Evolutionary conservation across 352 stramenopile species (phyloP), one percentile per base, ranked within the genome.

Genomic region (Pythium volutum): DNA sequence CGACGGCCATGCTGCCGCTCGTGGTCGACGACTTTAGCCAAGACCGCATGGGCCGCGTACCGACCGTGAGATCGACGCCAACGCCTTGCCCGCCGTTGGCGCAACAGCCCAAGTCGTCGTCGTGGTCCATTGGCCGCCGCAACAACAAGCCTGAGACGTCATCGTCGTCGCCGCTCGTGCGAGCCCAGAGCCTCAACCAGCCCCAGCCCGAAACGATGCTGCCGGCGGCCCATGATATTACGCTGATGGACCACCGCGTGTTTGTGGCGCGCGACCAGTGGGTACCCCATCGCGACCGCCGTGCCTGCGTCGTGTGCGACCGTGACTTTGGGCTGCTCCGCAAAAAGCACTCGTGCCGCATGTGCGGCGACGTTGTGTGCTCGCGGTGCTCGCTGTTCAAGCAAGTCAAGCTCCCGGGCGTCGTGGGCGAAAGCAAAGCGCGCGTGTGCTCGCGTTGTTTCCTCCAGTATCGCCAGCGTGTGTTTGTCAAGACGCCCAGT

Each of bases 281-380:
- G 78, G 76, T 90, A 3, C 63, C 61, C 33, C 77, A 76, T 59
- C 81, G 63, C 43, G 49, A 67, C 56, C 76, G 80, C 1, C 80
- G 75, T 23, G 42, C 69, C 8, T 93, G 84, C 55, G 64, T 77
- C 48, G 81, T 93, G 12, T 93, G 84, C 48, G 66, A 84, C 57
- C 71, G 81, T 6, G 81, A 93, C 18, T 93, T 93, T 45, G 70
- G 59, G n/a, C 50, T 89, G 11, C 66, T 90, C 10, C 75, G 84
- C 25, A 88, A 91, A 57, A 79, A 83, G 18, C 84, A 93, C 59
- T 83, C 78, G 50, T 93, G 84, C 53, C 84, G 84, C 53, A 91
- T 93, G 81, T 93, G 84, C 31, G 81, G 84, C 10, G 78, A 91
- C 61, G 78, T 91, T 9, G 75, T 93, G 47, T 93, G 84, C 70